Conservation (phyloP, 371 early-diverging fungal species). For the Rhizomucor pusillus region DNA sequence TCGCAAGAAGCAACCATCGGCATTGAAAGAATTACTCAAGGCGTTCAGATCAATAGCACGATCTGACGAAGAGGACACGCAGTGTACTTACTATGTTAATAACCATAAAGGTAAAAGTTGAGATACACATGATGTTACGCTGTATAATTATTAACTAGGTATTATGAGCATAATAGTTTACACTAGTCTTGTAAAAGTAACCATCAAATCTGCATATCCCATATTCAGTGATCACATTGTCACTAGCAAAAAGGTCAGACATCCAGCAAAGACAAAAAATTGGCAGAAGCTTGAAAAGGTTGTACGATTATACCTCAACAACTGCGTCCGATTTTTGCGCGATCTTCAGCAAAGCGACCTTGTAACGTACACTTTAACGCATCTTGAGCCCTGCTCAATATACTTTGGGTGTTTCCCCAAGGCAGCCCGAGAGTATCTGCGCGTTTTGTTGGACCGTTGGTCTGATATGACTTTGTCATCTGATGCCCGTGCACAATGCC, state of each 20-base stretch:
- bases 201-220: conserved; percentile 54
- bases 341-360: conserved; percentile 80
- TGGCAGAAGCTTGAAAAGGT: conserved; percentile 77
- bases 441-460: conserved; percentile 63
- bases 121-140: neutral
- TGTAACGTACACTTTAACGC: conserved; percentile 73
- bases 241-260: conserved; percentile 45
- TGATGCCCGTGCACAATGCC: conserved; percentile 63
- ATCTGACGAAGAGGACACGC: conserved; percentile 47
- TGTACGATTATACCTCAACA: conserved; percentile 74
- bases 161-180: conserved; percentile 49
- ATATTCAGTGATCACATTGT: conserved; percentile 61
- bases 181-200: conserved; percentile 68
- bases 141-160: neutral
- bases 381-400: conserved; percentile 66
- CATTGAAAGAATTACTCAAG: conserved; percentile 55
- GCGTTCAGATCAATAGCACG: conserved; percentile 83
- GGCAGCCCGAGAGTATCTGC: conserved; percentile 72
- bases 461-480: conserved; percentile 62
- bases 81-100: conserved; percentile 64
- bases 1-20: conserved; percentile 23
- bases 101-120: conserved; percentile 50
- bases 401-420: conserved; percentile 88
- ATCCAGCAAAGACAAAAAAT: conserved; percentile 60
- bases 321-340: conserved; percentile 68